phyloP scores from a whole-genome alignment of 2,329 filamentous ascomycete species.

The Xylaria hypoxylon region DNA sequence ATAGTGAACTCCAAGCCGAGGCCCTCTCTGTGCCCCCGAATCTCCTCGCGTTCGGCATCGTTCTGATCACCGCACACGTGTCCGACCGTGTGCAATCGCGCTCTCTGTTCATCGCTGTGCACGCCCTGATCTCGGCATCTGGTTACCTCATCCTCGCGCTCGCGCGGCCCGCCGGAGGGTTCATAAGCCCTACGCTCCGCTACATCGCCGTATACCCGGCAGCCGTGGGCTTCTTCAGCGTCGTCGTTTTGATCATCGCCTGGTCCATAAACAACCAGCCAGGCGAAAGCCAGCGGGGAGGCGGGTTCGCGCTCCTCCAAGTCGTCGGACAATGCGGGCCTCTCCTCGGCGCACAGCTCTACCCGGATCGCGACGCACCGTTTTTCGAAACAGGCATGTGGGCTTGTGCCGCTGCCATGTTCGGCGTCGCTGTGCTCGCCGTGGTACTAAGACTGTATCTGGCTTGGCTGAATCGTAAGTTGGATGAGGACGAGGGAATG shows the following conservation, averaged over 20 bases:
- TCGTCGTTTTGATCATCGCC: slow-evolving; percentile 85
- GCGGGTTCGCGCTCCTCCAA: slow-evolving; percentile 84
- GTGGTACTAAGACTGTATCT: slow-evolving; percentile 66
- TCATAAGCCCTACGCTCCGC: slow-evolving; percentile 62
- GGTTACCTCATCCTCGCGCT: slow-evolving; percentile 73
- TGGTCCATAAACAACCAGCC: slow-evolving; percentile 91
- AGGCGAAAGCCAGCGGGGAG: slow-evolving; percentile 75
- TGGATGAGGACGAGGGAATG: slow-evolving; percentile 43
- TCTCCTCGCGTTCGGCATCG: slow-evolving; percentile 76
- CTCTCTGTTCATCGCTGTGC: slow-evolving; percentile 73
- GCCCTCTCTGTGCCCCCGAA: slow-evolving; percentile 85
- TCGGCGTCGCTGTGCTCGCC: slow-evolving; percentile 68
- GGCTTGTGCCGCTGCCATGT: slow-evolving; percentile 72
- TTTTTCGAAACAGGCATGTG: slow-evolving; percentile 73
- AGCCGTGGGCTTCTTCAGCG: slow-evolving; percentile 82
- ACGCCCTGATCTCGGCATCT: slow-evolving; percentile 72
- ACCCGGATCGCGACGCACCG: slow-evolving; percentile 69
- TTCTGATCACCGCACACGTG: slow-evolving; percentile 77
- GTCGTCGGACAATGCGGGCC: slow-evolving; percentile 84
- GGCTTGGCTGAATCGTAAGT: slow-evolving; percentile 61
- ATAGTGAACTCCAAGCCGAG: slow-evolving; percentile 75
- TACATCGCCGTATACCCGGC: slow-evolving; percentile 85
- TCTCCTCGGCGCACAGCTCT: slow-evolving; percentile 74
- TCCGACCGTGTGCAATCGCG: slow-evolving; percentile 76
- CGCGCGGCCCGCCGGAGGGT: slow-evolving; percentile 56